These are phyloP conservation scores for Yamadazyma sp. DNA, from an alignment of 1,139 yeast species.

Conservation along the genomic window DNA sequence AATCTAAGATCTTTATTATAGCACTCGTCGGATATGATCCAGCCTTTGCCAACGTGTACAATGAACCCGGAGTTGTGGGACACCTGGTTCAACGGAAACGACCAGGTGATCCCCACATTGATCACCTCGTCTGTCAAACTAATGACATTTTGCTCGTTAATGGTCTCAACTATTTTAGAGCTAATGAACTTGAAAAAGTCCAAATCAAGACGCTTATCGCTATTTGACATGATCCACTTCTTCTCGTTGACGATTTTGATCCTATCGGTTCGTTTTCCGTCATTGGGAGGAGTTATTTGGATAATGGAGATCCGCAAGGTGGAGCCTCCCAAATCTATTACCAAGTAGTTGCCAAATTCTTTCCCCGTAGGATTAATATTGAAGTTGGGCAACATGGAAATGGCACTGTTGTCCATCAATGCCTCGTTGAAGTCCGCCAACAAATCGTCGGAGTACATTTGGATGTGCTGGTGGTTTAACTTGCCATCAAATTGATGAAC, in stretches of 20 bases:
- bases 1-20: constrained; percentile 41
- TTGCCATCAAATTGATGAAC: constrained; percentile 7
- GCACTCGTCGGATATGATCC: constrained; percentile 39
- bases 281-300: constrained; percentile 20
- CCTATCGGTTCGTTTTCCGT: constrained; percentile 18
- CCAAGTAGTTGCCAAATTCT: constrained; percentile 45
- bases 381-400: constrained; percentile 50
- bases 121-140: constrained; percentile 18
- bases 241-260: constrained; percentile 32
- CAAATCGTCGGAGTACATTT: constrained; percentile 6
- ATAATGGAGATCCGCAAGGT: constrained; percentile 51
- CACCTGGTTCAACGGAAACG: constrained; percentile 52
- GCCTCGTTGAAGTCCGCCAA: constrained; percentile 29
- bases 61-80: constrained; percentile 46
- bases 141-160: constrained; percentile 28
- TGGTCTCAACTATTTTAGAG: constrained; percentile 29
- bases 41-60: constrained; percentile 53
- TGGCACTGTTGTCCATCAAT: constrained; percentile 25
- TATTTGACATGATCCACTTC: constrained; percentile 43
- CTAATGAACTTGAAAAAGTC: constrained; percentile 45
- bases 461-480: constrained; percentile 4
- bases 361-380: constrained; percentile 42
- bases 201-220: constrained; percentile 35
- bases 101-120: constrained; percentile 56
- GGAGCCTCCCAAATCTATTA: constrained; percentile 57